phyloP scores from a whole-genome alignment of 73 alveolate species.

The Paramecium pentaurelia region DNA sequence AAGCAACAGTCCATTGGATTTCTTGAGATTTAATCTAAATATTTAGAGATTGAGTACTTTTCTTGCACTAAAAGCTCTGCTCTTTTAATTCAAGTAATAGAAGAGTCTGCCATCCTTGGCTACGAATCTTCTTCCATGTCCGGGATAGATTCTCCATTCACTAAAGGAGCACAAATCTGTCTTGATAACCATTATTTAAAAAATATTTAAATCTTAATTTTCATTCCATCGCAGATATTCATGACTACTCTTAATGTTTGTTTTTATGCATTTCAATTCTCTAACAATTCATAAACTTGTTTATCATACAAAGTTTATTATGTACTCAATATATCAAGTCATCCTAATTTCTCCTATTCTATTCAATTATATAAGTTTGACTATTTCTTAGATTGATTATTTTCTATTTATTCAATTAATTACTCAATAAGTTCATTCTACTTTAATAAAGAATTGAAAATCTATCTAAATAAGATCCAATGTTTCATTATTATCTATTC shows the following conservation, averaged over 20 bases:
- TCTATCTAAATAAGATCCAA: background rate
- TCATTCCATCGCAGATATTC: slow-evolving; percentile 6
- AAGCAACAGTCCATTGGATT: slow-evolving; percentile 94
- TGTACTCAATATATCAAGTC: background rate
- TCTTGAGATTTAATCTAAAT: slow-evolving; percentile 77
- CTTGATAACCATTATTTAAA: slow-evolving; percentile 84
- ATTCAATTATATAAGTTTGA: background rate
- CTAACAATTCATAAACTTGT: background rate
- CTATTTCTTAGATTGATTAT: background rate
- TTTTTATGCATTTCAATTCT: background rate
- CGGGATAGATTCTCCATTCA: slow-evolving; percentile 93
- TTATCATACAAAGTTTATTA: background rate
- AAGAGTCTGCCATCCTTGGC: slow-evolving; percentile 90
- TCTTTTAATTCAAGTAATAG: slow-evolving; percentile 82
- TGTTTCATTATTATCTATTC: background rate
- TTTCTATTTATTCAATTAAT: background rate
- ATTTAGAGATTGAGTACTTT: slow-evolving; percentile 13
- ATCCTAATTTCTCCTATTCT: background rate
- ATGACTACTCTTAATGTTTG: background rate
- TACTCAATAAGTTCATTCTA: background rate
- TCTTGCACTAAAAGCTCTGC: slow-evolving; percentile 75
- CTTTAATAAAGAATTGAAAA: background rate
- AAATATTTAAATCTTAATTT: slow-evolving; percentile 28
- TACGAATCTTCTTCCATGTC: slow-evolving; percentile 87
- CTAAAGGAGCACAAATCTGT: slow-evolving; percentile 90